Percentiles rank a stretch among this genome's conserved stretches.
Evolutionary conservation across 148 eudicot genomes (phyloP).

Genomic region (Cornus suecica): DNA sequence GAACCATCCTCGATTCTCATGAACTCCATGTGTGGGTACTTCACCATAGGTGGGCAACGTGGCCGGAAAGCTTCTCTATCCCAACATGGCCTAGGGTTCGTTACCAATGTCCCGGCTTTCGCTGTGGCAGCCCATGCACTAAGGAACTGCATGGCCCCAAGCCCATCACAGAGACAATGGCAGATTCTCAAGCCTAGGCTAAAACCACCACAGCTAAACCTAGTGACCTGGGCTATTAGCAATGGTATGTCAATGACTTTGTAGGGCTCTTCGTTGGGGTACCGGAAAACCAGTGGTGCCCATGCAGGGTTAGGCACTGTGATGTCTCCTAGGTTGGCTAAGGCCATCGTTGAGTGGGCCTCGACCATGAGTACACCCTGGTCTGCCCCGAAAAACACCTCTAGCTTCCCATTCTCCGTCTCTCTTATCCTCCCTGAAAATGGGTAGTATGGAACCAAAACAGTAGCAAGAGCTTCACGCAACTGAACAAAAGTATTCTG

Average conservation of each 20-base stretch:
- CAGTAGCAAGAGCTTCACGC: slow-evolving; percentile 57
- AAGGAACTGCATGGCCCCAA: slow-evolving; percentile 95
- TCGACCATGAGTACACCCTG: slow-evolving; percentile 77
- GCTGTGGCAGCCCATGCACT: slow-evolving; percentile 89
- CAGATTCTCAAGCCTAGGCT: slow-evolving; percentile 88
- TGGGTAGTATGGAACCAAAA: slow-evolving; percentile 87
- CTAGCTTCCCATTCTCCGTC: slow-evolving; percentile 58
- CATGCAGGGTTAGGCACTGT: slow-evolving; percentile 83
- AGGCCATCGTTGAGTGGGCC: slow-evolving; percentile 49
- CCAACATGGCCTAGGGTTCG: slow-evolving; percentile 74
- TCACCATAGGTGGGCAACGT: slow-evolving; percentile 58
- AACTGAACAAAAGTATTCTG: slow-evolving; percentile 37
- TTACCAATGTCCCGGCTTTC: slow-evolving; percentile 45
- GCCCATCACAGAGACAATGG: slow-evolving; percentile 89
- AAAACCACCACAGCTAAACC: slow-evolving; percentile 76
- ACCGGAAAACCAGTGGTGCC: slow-evolving; percentile 53
- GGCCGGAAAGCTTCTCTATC: slow-evolving; percentile 69
- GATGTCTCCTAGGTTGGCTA: slow-evolving; percentile 59
- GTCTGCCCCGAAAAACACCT: slow-evolving; percentile 65
- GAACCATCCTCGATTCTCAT: slow-evolving; percentile 60
- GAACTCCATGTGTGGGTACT: slow-evolving; percentile 69
- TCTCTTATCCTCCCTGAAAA: slow-evolving; percentile 78
- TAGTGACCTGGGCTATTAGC: slow-evolving; percentile 76
- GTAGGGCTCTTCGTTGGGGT: slow-evolving; percentile 69
- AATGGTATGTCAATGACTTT: slow-evolving; percentile 81